These are phyloP conservation scores for Heterobasidion occidentale DNA, from an alignment of 1,284 basidiomycete genomes.

Conservation along the genomic window DNA sequence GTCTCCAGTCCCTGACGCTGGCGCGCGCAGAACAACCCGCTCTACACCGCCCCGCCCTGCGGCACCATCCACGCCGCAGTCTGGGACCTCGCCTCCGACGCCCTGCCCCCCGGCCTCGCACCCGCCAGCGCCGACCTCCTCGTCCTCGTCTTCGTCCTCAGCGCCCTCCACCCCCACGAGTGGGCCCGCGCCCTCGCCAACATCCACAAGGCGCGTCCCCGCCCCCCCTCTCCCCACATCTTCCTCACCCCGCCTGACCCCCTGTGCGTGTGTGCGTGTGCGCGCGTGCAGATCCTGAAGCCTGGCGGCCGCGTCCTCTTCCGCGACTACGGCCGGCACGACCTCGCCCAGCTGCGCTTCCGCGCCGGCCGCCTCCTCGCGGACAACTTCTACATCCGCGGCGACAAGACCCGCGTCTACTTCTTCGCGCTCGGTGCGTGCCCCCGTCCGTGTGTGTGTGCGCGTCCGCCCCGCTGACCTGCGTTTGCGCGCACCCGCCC, in stretches of 20 bases:
- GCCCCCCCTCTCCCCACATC: neutral
- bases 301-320: constrained; percentile 82
- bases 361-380: constrained; percentile 82
- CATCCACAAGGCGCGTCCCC: constrained; percentile 54
- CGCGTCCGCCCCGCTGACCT: too few species aligned
- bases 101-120: constrained; percentile 58
- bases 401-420: constrained; percentile 95
- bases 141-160: constrained; percentile 93
- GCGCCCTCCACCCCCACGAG: constrained; percentile 90
- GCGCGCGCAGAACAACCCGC: constrained; percentile 43
- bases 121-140: constrained; percentile 77
- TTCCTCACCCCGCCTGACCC: neutral
- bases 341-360: constrained; percentile 91
- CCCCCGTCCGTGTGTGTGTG: too few species aligned
- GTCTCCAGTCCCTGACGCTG: too few species aligned
- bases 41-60: constrained; percentile 62
- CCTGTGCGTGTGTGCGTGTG: too few species aligned
- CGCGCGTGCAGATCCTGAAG: constrained; percentile 68
- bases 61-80: constrained; percentile 77
- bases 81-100: constrained; percentile 81
- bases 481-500: too few species aligned
- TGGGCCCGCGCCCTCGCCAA: constrained; percentile 87
- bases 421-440: constrained; percentile 80
- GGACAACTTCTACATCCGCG: constrained; percentile 91
- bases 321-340: constrained; percentile 93